These are phyloP conservation scores for Abrus pulchellus DNA, from an alignment of 306 rosid species.

Conservation along the genomic window DNA sequence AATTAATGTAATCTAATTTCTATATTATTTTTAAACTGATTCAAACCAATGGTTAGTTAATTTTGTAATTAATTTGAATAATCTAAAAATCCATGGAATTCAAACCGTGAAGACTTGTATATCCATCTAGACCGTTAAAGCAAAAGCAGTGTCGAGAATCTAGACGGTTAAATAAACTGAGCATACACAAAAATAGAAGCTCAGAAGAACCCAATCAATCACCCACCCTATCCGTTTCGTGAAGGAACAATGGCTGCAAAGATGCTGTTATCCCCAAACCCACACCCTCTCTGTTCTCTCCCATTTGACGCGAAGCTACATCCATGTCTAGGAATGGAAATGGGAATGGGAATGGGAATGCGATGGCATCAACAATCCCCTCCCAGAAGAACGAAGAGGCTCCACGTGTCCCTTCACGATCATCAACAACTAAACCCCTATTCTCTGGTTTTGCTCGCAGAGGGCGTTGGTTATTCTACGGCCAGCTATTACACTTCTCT, in stretches of 20 bases:
- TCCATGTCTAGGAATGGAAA: constrained; percentile 46
- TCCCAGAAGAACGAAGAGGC: constrained; percentile 44
- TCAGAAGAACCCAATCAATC: neutral
- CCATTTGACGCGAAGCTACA: constrained; percentile 31
- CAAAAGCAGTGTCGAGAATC: too few relatives aligned
- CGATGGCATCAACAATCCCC: neutral
- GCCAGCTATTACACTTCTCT: constrained; percentile 96
- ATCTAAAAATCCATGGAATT: too few relatives aligned
- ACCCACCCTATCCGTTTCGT: constrained; percentile 32
- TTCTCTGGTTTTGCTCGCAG: constrained; percentile 56
- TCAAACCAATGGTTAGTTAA: too few relatives aligned
- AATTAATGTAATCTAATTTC: too few relatives aligned
- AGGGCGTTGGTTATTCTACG: constrained; percentile 69
- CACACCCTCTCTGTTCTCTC: constrained; percentile 41
- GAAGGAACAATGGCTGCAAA: constrained; percentile 47
- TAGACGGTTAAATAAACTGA: too few relatives aligned
- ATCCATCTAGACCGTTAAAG: too few relatives aligned
- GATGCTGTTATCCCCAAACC: constrained; percentile 45
- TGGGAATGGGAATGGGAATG: too few relatives aligned
- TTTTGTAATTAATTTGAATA: too few relatives aligned
- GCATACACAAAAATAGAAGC: neutral
- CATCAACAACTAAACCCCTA: constrained; percentile 47
- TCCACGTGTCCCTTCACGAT: constrained; percentile 61
- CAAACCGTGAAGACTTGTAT: too few relatives aligned
- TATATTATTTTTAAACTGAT: too few relatives aligned